phyloP scores from a whole-genome alignment of 2,329 filamentous ascomycete species.

The Pyrenophora graminea region DNA sequence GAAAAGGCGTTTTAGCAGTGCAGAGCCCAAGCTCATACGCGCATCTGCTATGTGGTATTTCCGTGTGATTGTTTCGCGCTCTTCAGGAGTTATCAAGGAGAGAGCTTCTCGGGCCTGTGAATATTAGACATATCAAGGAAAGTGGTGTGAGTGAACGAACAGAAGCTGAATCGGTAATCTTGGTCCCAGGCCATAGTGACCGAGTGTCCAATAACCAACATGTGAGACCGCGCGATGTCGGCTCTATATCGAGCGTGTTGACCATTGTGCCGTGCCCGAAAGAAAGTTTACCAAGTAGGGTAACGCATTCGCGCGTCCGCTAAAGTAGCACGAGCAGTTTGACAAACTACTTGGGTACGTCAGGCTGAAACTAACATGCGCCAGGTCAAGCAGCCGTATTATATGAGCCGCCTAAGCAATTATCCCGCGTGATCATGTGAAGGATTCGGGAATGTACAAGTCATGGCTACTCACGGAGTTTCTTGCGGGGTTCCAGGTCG shows the following conservation, averaged over 20 bases:
- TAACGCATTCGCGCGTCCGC: not conserved
- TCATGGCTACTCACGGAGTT: slow-evolving; percentile 3
- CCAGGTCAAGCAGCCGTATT: no score
- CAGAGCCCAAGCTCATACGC: slow-evolving; percentile 73
- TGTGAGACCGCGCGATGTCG: slow-evolving; percentile 35
- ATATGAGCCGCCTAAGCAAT: not conserved
- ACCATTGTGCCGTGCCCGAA: slow-evolving; percentile 15
- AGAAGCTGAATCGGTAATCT: slow-evolving; percentile 40
- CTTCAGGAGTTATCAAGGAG: slow-evolving; percentile 52
- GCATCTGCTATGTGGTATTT: slow-evolving; percentile 73
- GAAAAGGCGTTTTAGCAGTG: slow-evolving; percentile 73
- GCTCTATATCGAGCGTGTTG: slow-evolving; percentile 12
- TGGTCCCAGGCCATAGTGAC: slow-evolving; percentile 52
- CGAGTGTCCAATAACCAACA: slow-evolving; percentile 58
- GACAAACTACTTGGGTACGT: no score
- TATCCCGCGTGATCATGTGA: not conserved
- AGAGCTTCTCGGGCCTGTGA: slow-evolving; percentile 50
- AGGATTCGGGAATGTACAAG: slow-evolving; percentile 4
- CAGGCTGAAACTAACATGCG: not conserved
- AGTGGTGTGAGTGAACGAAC: slow-evolving; percentile 5
- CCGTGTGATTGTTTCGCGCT: slow-evolving; percentile 61
- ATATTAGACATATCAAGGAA: not conserved
- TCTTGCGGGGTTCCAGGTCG: slow-evolving; percentile 8
- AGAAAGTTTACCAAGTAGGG: not conserved
- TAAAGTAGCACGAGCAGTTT: slow-evolving; percentile 1